Evolutionary conservation across 208 protist species (phyloP).

Genomic region (Strigomonas galati): DNA sequence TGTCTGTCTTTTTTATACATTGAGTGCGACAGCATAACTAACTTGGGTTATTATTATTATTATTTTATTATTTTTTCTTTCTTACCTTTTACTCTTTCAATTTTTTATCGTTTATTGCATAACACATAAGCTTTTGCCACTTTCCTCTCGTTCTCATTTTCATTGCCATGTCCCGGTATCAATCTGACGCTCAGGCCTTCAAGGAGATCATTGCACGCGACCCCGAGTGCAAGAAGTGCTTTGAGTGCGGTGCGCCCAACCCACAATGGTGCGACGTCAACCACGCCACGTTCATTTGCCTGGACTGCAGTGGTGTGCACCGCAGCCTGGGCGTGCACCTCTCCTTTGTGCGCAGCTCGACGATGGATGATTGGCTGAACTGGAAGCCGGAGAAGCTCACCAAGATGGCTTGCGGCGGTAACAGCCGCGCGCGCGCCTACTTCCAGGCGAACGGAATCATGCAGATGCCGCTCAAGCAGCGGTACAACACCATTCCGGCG

Average conservation of each 20-base stretch:
- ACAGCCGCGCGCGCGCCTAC: slow-evolving; percentile 84
- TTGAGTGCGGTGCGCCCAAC: slow-evolving; percentile 84
- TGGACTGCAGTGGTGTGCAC: slow-evolving; percentile 90
- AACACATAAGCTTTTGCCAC: not conserved
- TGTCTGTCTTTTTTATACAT: not conserved
- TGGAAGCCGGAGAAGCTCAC: slow-evolving; percentile 89
- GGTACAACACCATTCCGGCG: slow-evolving; percentile 77
- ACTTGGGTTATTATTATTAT: too few species aligned
- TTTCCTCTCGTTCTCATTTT: not conserved
- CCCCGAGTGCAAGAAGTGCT: slow-evolving; percentile 79
- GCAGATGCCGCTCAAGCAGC: slow-evolving; percentile 46
- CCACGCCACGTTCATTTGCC: slow-evolving; percentile 88
- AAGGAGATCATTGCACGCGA: slow-evolving; percentile 61
- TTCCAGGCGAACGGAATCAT: slow-evolving; percentile 77
- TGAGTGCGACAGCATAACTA: too few species aligned
- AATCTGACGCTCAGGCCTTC: slow-evolving; percentile 58
- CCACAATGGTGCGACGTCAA: slow-evolving; percentile 91
- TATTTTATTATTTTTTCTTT: slow-evolving; percentile 8
- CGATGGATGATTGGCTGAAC: slow-evolving; percentile 91
- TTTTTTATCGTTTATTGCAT: too few species aligned
- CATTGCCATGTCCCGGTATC: too few species aligned
- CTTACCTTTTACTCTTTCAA: slow-evolving; percentile 5
- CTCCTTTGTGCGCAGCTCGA: slow-evolving; percentile 91
- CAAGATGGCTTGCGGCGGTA: slow-evolving; percentile 89
- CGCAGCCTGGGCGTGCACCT: slow-evolving; percentile 92